Evolutionary conservation across 2,329 filamentous ascomycete genomes (phyloP), one percentile per base, ranked within the genome.

Genomic region (Paramyrothecium roridum): DNA sequence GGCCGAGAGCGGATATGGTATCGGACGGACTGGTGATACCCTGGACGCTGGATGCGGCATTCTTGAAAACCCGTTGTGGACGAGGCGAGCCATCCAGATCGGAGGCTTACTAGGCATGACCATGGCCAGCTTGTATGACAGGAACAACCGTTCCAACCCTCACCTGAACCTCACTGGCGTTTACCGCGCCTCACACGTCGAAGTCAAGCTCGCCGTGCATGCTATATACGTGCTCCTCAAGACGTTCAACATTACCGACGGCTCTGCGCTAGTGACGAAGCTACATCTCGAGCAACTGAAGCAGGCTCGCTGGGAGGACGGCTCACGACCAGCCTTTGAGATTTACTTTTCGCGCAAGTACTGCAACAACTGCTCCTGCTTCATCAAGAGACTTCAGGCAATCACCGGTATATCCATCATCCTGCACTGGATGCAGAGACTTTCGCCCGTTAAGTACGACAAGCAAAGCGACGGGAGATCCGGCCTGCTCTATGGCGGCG

Each of bases 181-280:
- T 13, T 71, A 70, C 46, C 61, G 64, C 1, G 70, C 69, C 0
- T 65, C 69, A 0, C 75, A 77, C 21, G 69, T 73, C 1, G 74
- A 77, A 55, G 71, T 72, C 17, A 77, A 77, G 54, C 66, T 77
- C 0, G 70, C 73, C 0, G 63, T 68, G 0, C 67, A 73, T 20
- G 69, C 67, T 0, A 50, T 74, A 0, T 66, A 65, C 8, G 52
- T 65, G 0, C 56, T 74, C 0, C 60, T 76, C 0, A 52, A 54
- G 1, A 54, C 53, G 2, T 70, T 69, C 46, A 52, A 48, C 16
- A 64, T 71, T 48, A 57, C 65, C 20, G 56, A 65, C 49, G 52
- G 63, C 16, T 48, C 65, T 23, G 16, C 6, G 16, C 59, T 55
- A 2, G 48, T 72, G 8, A 61, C 58, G 0, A 30, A 52, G 8